These are phyloP conservation scores for Tuber magnatum DNA, from an alignment of 495 filamentous ascomycete species.

Conservation along the genomic window DNA sequence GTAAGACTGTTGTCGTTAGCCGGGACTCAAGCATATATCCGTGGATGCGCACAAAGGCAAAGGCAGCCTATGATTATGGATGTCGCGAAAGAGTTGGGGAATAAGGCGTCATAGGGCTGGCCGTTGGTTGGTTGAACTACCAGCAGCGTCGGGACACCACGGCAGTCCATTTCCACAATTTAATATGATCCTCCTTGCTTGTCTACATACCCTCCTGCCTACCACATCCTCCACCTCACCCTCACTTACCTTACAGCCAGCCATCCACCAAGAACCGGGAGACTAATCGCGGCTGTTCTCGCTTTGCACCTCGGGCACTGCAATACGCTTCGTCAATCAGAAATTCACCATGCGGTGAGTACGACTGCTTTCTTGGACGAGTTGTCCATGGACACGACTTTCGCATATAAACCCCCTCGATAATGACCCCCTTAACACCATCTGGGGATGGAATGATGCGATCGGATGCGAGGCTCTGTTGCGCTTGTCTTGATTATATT, in stretches of 20 bases:
- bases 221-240: neutral
- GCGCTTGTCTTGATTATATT: neutral
- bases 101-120: neutral
- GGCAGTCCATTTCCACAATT: neutral
- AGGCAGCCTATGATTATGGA: neutral
- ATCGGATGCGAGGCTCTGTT: neutral
- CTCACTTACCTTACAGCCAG: neutral
- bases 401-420: neutral
- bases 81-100: slow-evolving; percentile 3
- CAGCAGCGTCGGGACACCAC: neutral
- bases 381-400: neutral
- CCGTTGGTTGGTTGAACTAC: neutral
- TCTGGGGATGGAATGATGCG: neutral
- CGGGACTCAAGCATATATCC: neutral
- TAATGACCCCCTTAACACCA: neutral
- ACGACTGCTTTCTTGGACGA: neutral
- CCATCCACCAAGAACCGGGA: neutral
- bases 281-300: neutral
- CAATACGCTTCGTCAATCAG: neutral
- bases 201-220: neutral
- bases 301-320: neutral
- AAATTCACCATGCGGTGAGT: neutral
- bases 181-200: neutral
- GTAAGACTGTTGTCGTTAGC: neutral
- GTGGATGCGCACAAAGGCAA: neutral